Evolutionary conservation across 345 rosid species (phyloP).

Genomic region (Rhizophora apiculata): DNA sequence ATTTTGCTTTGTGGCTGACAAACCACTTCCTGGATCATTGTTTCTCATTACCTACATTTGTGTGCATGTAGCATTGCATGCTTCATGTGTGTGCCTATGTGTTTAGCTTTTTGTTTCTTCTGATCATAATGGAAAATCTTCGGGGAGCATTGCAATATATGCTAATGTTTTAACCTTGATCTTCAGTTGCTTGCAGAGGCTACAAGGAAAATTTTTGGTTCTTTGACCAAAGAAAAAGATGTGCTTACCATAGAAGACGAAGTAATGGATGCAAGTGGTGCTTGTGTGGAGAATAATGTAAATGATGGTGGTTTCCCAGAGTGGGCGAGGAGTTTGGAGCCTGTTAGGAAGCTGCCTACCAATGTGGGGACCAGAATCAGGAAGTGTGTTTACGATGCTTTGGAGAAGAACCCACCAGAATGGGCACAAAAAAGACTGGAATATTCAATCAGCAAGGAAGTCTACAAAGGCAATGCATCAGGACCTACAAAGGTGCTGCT

Average conservation of each 20-base stretch:
- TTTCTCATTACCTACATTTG: not conserved
- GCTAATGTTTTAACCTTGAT: constrained; percentile 31
- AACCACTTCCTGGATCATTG: not conserved
- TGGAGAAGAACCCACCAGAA: constrained; percentile 80
- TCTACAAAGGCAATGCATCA: constrained; percentile 98
- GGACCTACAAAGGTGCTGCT: constrained; percentile 92
- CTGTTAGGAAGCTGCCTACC: constrained; percentile 94
- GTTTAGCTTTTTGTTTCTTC: not conserved
- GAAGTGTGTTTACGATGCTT: constrained; percentile 81
- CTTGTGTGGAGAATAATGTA: constrained; percentile 42
- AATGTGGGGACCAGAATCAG: constrained; percentile 98
- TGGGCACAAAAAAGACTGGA: constrained; percentile 86
- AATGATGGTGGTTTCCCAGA: constrained; percentile 65
- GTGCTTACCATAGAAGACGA: constrained; percentile 66
- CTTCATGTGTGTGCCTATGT: not conserved
- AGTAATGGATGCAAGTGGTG: constrained; percentile 45
- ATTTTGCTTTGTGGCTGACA: not conserved
- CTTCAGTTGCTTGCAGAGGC: constrained; percentile 99
- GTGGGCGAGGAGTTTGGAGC: constrained; percentile 79
- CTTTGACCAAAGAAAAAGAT: constrained; percentile 50
- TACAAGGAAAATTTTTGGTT: constrained; percentile 62
- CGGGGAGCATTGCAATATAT: not conserved
- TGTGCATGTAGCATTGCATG: not conserved
- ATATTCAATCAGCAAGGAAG: constrained; percentile 91
- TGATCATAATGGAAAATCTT: not conserved